Base-by-base conservation (phyloP, 129 eudicot genomes). In the Flaveria ramosissima region DNA sequence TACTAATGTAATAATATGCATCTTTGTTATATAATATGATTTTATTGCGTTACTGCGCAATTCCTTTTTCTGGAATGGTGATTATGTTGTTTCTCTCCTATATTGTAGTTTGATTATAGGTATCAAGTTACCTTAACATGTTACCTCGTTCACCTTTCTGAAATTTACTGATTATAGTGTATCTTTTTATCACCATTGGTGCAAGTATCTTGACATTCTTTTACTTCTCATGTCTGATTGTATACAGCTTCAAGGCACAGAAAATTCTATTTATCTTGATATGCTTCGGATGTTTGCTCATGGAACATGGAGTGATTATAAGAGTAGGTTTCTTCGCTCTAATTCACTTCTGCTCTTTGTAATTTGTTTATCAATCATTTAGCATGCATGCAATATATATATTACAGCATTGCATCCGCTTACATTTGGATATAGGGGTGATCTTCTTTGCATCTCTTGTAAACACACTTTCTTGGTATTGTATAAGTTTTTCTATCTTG, bases 231-330 rank as follows among this genome's bases (percentile, higher is more conserved):
- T 77, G 19, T 52, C 53, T 23, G n/a, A 52, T 56, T 6, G 42
- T 68, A 27, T 85, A 84, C 96, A 92, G 98, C 98, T 92, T 69
- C 85, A 88, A 70, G 98, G 94, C 75, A 86, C 92, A 26, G 96
- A 83, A 51, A 71, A 86, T 66, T 78, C 92, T 56, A 39, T 63
- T 9, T 88, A 81, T 74, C 85, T 90, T 42, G 90, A 88, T 81
- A 82, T 92, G 73, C 96, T 92, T 79, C 94, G 90, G 19, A 62
- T 92, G 87, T 92, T 88, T 86, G 93, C 98, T 43, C 85, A 92
- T 61, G 94, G 98, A 39, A 92, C 98, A 64, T 92, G 98, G 98
- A 92, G 87, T 81, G 96, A 92, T 48, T 92, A 85, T 72, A 92
- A 92, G 83, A 86, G 98, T 92, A 90, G 78, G 93, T 15, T 70